Base-by-base conservation (phyloP, 176 grass and related monocot species). In the Alopecurus myosuroides region DNA sequence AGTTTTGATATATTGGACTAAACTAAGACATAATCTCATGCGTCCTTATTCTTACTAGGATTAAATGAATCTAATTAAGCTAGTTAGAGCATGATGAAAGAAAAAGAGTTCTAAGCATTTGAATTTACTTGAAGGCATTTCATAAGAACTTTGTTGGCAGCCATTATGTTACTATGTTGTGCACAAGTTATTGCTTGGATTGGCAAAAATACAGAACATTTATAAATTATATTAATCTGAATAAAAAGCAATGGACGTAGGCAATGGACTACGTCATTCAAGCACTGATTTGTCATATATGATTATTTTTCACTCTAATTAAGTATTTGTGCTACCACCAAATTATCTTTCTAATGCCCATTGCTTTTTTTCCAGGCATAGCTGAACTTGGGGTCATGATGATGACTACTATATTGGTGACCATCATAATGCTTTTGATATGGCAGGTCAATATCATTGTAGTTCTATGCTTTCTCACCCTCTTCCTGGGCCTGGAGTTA, bases 371-470 rank as follows among this genome's bases (percentile, higher is more conserved):
- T 79, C 42, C 93, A 99, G 97, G 93, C 64, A 99, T 96, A 29
- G 89, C 97, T 36, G 97, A 96, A 87, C 91, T 99, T 85, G 93
- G 94, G 33, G 93, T 99, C 64, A 94, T 99, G 97, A 99, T 92
- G 86, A 96, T 89, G 89, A 99, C 97, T 86, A 96, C 94, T 74
- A 77, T 99, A 37, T 79, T 99, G 62, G 90, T 99, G 45, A 99
- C 97, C 57, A 87, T 99, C 78, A 99, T 99, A 83, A 99, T 99
- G 94, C 97, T 99, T 73, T 57, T 99, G 81, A 99, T 99, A 91
- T 96, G 97, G 93, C 97, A 99, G 90, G 86, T 96, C 82, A 99
- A 99, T 73, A 99, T 99, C 30, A 53, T 99, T 62, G 64, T 92
- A 33, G 97, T 96, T 83, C 66, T 95, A 56, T 95, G 88, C 76